These are phyloP conservation scores for Lichtheimia ornata DNA, from an alignment of 371 early-diverging fungal genomes.

Conservation along the genomic window DNA sequence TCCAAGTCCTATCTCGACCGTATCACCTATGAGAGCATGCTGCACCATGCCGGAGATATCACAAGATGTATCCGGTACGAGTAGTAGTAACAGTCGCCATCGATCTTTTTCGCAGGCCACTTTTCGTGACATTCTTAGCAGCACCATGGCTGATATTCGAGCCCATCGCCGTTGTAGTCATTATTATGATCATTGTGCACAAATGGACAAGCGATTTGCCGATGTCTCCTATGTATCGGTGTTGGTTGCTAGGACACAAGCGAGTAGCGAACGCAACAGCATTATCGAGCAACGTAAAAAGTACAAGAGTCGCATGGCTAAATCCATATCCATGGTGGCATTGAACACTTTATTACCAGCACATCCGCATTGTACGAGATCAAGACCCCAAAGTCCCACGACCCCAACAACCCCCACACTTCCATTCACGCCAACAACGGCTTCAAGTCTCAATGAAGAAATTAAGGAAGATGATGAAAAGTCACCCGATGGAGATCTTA, in stretches of 20 bases:
- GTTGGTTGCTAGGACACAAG: conserved; percentile 25
- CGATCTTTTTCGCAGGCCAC: conserved; percentile 13
- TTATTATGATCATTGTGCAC: conserved; percentile 16
- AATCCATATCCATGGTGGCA: conserved; percentile 21
- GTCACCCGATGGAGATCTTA: too few species aligned
- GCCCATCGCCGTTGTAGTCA: conserved; percentile 20
- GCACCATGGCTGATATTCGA: conserved; percentile 20
- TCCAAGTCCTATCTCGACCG: neutral
- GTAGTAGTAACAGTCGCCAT: neutral
- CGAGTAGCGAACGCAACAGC: conserved; percentile 15
- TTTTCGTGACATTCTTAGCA: conserved; percentile 18
- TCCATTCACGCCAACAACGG: too few species aligned
- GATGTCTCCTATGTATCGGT: conserved; percentile 24
- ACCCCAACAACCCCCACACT: too few species aligned
- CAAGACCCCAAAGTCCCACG: too few species aligned
- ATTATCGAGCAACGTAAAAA: conserved; percentile 18
- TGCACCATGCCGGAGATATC: neutral
- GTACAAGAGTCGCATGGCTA: conserved; percentile 16
- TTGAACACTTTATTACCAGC: conserved; percentile 10
- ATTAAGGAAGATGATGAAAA: conserved; percentile 1
- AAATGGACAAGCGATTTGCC: conserved; percentile 23
- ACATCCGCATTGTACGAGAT: too few species aligned
- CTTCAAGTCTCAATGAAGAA: neutral
- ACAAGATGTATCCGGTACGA: neutral
- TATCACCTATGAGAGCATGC: neutral